Conservation (phyloP, 805 yeast species). For the Brettanomyces naardenensis region DNA sequence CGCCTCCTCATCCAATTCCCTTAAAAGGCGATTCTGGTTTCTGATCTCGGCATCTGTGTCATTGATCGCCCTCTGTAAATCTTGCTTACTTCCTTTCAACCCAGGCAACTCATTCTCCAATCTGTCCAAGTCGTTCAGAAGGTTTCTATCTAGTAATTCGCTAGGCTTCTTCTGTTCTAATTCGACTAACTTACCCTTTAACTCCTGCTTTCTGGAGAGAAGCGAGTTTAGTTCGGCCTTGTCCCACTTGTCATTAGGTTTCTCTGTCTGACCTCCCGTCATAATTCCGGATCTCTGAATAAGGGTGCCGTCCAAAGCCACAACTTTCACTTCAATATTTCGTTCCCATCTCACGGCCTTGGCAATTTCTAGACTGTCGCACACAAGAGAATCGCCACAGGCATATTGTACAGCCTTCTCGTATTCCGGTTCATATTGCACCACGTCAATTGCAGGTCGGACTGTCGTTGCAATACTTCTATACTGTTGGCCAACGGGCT, state of each 20-base stretch:
- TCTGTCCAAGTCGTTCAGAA: constrained; percentile 47
- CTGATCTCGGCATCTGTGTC: constrained; percentile 39
- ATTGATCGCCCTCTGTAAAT: constrained; percentile 20
- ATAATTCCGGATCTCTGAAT: constrained; percentile 82
- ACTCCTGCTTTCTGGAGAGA: constrained; percentile 39
- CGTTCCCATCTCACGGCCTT: constrained; percentile 62
- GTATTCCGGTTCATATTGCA: constrained; percentile 56
- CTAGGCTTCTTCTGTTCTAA: constrained; percentile 39
- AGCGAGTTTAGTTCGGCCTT: constrained; percentile 56
- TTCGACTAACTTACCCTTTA: constrained; percentile 38
- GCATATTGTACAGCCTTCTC: constrained; percentile 77
- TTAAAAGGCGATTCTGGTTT: constrained; percentile 30
- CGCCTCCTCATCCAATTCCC: constrained; percentile 15
- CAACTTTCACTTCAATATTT: constrained; percentile 53
- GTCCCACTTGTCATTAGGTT: constrained; percentile 57
- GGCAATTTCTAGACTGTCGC: constrained; percentile 65
- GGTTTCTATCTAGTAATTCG: constrained; percentile 45
- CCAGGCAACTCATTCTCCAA: constrained; percentile 29
- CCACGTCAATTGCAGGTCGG: constrained; percentile 66
- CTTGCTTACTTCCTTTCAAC: constrained; percentile 21
- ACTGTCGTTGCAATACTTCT: constrained; percentile 47
- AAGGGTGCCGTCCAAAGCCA: constrained; percentile 76
- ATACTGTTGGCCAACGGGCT: constrained; percentile 43
- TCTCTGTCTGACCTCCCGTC: constrained; percentile 79
- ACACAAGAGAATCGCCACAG: constrained; percentile 72